These are phyloP conservation scores for Ophiocordyceps camponoti-floridani DNA, from an alignment of 2,329 filamentous ascomycete genomes.

Conservation along the genomic window DNA sequence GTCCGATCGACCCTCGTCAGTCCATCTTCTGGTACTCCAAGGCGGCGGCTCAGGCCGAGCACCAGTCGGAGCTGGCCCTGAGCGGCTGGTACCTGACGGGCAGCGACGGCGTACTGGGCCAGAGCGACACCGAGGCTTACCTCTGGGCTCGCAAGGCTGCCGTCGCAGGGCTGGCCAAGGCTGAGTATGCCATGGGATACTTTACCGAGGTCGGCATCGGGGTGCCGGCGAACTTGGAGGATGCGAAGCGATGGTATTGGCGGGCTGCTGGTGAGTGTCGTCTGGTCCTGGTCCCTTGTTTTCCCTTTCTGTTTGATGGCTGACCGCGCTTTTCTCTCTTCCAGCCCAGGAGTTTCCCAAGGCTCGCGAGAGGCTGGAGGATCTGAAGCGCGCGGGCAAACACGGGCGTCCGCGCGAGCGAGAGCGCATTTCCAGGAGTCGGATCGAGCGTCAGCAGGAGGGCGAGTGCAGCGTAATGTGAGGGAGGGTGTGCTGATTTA, in stretches of 20 bases:
- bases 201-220: conserved; percentile 94
- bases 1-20: conserved; percentile 62
- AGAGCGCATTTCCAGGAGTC: conserved; percentile 65
- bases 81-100: conserved; percentile 94
- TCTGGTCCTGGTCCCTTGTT: neutral
- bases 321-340: neutral
- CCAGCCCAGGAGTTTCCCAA: conserved; percentile 87
- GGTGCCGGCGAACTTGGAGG: conserved; percentile 68
- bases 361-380: conserved; percentile 79
- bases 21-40: conserved; percentile 91
- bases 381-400: conserved; percentile 66
- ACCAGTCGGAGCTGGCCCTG: conserved; percentile 73
- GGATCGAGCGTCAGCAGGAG: conserved; percentile 68
- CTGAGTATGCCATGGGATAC: conserved; percentile 94
- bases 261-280: conserved; percentile 78
- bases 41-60: conserved; percentile 82
- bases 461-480: conserved; percentile 80
- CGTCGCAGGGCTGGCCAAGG: conserved; percentile 72
- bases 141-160: conserved; percentile 94
- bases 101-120: conserved; percentile 67
- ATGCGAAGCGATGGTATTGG: conserved; percentile 97
- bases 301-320: neutral
- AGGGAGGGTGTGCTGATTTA: conserved; percentile 3
- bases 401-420: conserved; percentile 49
- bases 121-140: conserved; percentile 91